Evolutionary conservation across 1,284 basidiomycete species (phyloP), one percentile per base, ranked within the genome.

Genomic region (Rugosomyces carneus): DNA sequence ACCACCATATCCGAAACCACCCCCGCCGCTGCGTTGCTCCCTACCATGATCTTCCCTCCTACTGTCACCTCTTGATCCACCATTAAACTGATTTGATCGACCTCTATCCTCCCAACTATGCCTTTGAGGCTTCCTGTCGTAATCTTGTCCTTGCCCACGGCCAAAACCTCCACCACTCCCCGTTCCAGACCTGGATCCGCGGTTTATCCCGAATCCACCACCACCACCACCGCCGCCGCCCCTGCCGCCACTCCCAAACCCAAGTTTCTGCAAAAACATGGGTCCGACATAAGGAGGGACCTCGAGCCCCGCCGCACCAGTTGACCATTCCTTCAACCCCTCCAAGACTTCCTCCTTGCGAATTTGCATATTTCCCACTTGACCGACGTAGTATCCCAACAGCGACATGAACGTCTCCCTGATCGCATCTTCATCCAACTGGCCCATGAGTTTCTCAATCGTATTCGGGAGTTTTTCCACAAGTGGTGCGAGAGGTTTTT

Each of bases 321-420:
- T 69, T 0, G 81, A 63, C 91, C 90, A 94, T 27, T 71, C 65
- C 60, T 82, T 78, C 46, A 83, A 64, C 6, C 81, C 85, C 27
- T 80, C 68, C 16, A 86, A 52, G 41, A 91, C 64, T n/a, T 68
- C 70, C 2, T 59, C 52, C 47, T 69, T 72, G 40, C 62, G 57
- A 1, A 73, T 57, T 19, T 80, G 71, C 41, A 92, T 57, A 20
- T 82, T 71, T 5, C 60, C 60, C 0, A 67, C 47, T 56, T 80
- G 80, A 40, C 71, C 61, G 39, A 81, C 53, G 66, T 93, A 94
- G 70, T 82, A 94, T 0, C 92, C 92, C 10, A 93, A 64, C 44
- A 88, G 61, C 6, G 85, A 81, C 19, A 75, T 69, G 59, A 90
- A 84, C 1, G 85, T 78, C 53, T 86, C 81, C 37, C 69, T 64